phyloP scores from a whole-genome alignment of 495 filamentous ascomycete species.

The Barbatosphaeria neglecta region DNA sequence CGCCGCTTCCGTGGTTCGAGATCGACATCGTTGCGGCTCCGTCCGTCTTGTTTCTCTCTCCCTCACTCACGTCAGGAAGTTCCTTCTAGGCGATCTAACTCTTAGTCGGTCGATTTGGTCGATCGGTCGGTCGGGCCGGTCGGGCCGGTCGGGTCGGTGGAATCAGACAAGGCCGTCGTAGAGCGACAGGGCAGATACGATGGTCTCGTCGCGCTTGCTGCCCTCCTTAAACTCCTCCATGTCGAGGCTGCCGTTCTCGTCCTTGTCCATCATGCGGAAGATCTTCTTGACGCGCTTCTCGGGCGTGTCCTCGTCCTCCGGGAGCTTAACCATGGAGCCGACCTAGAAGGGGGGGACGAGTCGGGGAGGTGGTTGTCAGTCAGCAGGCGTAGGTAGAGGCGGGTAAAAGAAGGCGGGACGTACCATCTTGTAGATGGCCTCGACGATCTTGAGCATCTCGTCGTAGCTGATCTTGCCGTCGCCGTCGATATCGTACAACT shows the following conservation, averaged over 20 bases:
- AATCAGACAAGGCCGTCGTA: slow-evolving; percentile 85
- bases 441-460: slow-evolving; percentile 96
- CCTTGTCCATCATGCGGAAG: slow-evolving; percentile 99
- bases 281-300: slow-evolving; percentile 98
- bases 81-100: no score
- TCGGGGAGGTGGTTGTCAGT: slow-evolving; percentile 6
- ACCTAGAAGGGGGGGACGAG: slow-evolving; percentile 42
- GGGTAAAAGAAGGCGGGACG: slow-evolving; percentile 3
- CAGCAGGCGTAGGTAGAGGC: not conserved
- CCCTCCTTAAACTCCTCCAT: slow-evolving; percentile 98
- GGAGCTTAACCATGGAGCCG: slow-evolving; percentile 97
- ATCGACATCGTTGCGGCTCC: no score
- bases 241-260: slow-evolving; percentile 87
- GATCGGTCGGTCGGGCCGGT: no score
- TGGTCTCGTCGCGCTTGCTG: slow-evolving; percentile 97
- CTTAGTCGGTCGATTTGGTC: no score
- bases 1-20: no score
- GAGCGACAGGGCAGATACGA: slow-evolving; percentile 89
- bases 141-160: no score
- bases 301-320: slow-evolving; percentile 95
- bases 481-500: slow-evolving; percentile 97
- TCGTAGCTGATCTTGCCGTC: slow-evolving; percentile 98
- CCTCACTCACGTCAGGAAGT: no score
- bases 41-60: no score
- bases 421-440: slow-evolving; percentile 99